Conservation (phyloP, 1,284 basidiomycete species). For the Rhodofomes roseus region DNA sequence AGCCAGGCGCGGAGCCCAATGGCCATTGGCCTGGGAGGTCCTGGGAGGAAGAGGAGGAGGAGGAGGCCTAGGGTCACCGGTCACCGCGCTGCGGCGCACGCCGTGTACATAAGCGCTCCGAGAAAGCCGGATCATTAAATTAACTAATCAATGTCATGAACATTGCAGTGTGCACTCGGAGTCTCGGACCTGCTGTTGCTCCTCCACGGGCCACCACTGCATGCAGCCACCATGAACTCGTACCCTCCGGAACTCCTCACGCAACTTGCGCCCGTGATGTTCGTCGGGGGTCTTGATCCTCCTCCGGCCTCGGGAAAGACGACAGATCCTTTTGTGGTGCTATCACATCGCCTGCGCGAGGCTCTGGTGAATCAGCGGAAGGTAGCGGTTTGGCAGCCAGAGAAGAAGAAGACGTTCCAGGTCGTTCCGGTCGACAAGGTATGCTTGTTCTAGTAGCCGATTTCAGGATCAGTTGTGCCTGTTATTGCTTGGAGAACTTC, state of each 20-base stretch:
- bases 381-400: slow-evolving; percentile 58
- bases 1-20: too few species aligned
- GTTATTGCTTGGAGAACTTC: too few species aligned
- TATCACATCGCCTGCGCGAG: slow-evolving; percentile 57
- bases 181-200: too few species aligned
- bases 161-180: too few species aligned
- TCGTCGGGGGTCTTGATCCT: slow-evolving; percentile 78
- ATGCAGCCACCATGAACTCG: slow-evolving; percentile 66
- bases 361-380: slow-evolving; percentile 59
- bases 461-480: too few species aligned
- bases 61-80: neutral
- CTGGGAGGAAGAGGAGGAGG: neutral
- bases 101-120: neutral
- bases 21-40: too few species aligned
- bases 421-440: slow-evolving; percentile 80
- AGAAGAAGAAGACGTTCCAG: slow-evolving; percentile 74
- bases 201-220: too few species aligned
- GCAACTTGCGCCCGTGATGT: slow-evolving; percentile 89
- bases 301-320: slow-evolving; percentile 19
- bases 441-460: neutral
- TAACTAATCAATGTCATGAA: too few species aligned
- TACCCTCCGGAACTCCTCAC: slow-evolving; percentile 82
- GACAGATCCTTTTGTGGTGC: slow-evolving; percentile 56
- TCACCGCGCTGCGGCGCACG: too few species aligned
- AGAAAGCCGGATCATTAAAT: neutral